Evolutionary conservation across 2,329 filamentous ascomycete genomes (phyloP), one percentile per base, ranked within the genome.

Genomic region (Cladosporium sp.): DNA sequence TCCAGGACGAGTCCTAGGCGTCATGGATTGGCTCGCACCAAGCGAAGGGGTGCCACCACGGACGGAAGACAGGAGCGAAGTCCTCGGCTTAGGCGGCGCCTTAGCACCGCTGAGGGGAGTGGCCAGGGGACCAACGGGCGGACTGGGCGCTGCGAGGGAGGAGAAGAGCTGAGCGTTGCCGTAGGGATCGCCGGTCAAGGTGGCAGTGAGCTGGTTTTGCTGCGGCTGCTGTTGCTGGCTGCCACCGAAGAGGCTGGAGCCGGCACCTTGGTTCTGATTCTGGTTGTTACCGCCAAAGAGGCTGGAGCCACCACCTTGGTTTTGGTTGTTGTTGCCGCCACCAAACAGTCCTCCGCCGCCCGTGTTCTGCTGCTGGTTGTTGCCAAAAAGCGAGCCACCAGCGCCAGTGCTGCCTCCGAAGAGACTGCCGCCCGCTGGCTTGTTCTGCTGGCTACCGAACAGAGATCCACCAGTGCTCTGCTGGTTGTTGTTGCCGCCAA

Each of bases 161-260:
- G 84, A 82, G 69, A 97, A 97, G 17, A 99, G 79, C 1, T 89
- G 89, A 40, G 88, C 82, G 47, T 88, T 90, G 36, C 93, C 93
- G 64, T 95, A 99, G 0, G 95, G 92, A 54, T 89, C 93, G 4
- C 90, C 85, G 29, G 86, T 89, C 52, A 96, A 74, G 15, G 70
- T 70, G 45, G 73, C 70, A 39, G 74, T 68, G 42, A 76, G 69
- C 62, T 87, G 83, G 13, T 79, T 79, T 42, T 72, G 71, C 56
- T 76, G 73, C 18, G 64, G 68, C 43, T 78, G 78, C 55, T 77
- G 74, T 54, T 79, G 74, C 50, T 74, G 73, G 56, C 77, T 58
- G 42, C 42, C 51, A n/a, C 80, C 80, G 56, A 83, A 82, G 19
- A 83, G 56, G 59, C 77, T 73, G 54, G 66, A 69, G 54, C 62